Evolutionary conservation across 2,329 filamentous ascomycete species (phyloP).

Genomic region (Pseudogymnoascus sp.): DNA sequence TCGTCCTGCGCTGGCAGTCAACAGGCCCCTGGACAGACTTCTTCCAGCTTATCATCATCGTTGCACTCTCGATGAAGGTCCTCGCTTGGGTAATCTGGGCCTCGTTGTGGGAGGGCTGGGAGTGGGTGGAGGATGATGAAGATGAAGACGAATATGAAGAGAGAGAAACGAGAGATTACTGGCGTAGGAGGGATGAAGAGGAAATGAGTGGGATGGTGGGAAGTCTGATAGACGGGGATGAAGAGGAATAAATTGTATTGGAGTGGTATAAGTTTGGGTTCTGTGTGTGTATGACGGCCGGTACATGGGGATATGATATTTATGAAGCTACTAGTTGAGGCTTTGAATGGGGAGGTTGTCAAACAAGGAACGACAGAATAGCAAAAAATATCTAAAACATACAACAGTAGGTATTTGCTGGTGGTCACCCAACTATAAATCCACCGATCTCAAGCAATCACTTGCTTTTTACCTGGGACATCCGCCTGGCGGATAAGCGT

Average conservation of each 20-base stretch:
- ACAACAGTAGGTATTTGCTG: too few species aligned
- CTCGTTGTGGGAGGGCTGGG: background rate
- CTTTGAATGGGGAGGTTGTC: too few species aligned
- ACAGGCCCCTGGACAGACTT: background rate
- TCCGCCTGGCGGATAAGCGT: too few species aligned
- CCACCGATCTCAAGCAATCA: too few species aligned
- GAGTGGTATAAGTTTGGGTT: background rate
- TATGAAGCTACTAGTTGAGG: too few species aligned
- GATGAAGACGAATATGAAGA: background rate
- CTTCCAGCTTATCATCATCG: background rate
- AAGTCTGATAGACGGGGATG: background rate
- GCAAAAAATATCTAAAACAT: too few species aligned
- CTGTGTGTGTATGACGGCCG: background rate
- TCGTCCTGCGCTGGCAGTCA: background rate
- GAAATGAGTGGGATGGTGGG: background rate
- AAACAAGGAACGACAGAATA: too few species aligned
- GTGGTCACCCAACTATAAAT: too few species aligned
- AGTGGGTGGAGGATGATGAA: background rate
- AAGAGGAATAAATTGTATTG: background rate
- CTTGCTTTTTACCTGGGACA: too few species aligned
- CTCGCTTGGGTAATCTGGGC: background rate
- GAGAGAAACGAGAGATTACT: background rate
- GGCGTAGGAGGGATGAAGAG: background rate
- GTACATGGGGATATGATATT: too few species aligned
- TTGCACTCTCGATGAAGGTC: background rate